Evolutionary conservation across 306 rosid species (phyloP).

Genomic region (Rubus idaeus): DNA sequence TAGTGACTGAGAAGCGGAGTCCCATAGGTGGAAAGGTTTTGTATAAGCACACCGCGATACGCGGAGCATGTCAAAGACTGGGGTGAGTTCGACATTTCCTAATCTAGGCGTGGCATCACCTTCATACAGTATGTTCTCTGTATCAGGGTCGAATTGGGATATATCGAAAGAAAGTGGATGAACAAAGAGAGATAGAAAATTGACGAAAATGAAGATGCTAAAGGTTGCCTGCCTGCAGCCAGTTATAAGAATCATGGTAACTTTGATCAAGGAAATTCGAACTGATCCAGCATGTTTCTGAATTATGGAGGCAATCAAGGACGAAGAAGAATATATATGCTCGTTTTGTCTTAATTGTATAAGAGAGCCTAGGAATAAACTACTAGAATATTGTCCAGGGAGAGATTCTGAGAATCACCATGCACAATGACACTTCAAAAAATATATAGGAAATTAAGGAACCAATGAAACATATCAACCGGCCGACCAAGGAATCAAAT

Average conservation of each 20-base stretch:
- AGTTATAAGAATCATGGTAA: neutral
- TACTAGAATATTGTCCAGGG: neutral
- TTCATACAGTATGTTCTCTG: neutral
- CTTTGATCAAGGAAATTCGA: neutral
- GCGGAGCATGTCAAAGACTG: neutral
- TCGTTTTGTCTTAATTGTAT: neutral
- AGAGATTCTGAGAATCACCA: neutral
- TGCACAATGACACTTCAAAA: neutral
- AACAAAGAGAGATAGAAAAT: neutral
- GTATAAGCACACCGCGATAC: neutral
- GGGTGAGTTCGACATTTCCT: neutral
- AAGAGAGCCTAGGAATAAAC: neutral
- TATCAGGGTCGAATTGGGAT: neutral
- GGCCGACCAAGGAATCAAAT: too few relatives aligned
- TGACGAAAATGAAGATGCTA: neutral
- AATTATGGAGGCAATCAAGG: neutral
- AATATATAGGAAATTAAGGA: neutral
- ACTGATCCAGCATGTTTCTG: too few relatives aligned
- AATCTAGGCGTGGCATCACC: neutral
- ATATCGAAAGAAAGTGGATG: neutral
- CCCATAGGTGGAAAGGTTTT: constrained; percentile 24
- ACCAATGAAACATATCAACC: neutral
- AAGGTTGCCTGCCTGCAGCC: neutral
- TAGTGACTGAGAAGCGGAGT: neutral
- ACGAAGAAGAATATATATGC: neutral